Evolutionary conservation across 1,284 basidiomycete species (phyloP).

Genomic region (Nidula niveotomentosa): DNA sequence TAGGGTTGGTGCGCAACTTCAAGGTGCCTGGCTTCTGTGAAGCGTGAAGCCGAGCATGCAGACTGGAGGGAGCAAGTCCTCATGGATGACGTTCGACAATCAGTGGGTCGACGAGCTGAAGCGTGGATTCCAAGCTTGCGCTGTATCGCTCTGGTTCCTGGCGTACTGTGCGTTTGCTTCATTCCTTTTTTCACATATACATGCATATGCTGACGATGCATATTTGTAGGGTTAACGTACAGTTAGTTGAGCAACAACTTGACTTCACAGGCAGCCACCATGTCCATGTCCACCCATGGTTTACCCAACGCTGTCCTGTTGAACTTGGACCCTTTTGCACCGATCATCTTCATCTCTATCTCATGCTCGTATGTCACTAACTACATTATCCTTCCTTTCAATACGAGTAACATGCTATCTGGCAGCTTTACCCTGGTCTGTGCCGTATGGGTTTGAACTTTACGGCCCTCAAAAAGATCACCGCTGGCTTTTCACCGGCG

Average conservation of each 20-base stretch:
- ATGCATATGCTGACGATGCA: slow-evolving; percentile 4
- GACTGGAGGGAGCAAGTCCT: slow-evolving; percentile 39
- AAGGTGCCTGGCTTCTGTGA: slow-evolving; percentile 79
- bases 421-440: slow-evolving; percentile 74
- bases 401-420: not conserved
- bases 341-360: slow-evolving; percentile 76
- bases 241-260: slow-evolving; percentile 81
- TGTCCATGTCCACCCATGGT: slow-evolving; percentile 74
- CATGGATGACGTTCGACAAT: slow-evolving; percentile 78
- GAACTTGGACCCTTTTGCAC: slow-evolving; percentile 77
- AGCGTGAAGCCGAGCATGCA: slow-evolving; percentile 66
- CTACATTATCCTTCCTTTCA: not conserved
- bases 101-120: slow-evolving; percentile 83
- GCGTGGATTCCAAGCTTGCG: slow-evolving; percentile 83
- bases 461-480: slow-evolving; percentile 73
- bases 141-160: slow-evolving; percentile 79
- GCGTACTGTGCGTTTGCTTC: slow-evolving; percentile 55
- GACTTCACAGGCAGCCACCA: slow-evolving; percentile 73
- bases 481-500: slow-evolving; percentile 67
- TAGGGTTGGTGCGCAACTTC: slow-evolving; percentile 44
- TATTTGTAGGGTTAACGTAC: slow-evolving; percentile 64
- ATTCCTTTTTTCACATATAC: not conserved
- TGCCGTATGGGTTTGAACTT: slow-evolving; percentile 68
- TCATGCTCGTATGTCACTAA: slow-evolving; percentile 42
- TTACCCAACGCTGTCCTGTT: slow-evolving; percentile 82